Evolutionary conservation across 2,329 filamentous ascomycete genomes (phyloP).

Genomic region (Diplocarpon rosae): DNA sequence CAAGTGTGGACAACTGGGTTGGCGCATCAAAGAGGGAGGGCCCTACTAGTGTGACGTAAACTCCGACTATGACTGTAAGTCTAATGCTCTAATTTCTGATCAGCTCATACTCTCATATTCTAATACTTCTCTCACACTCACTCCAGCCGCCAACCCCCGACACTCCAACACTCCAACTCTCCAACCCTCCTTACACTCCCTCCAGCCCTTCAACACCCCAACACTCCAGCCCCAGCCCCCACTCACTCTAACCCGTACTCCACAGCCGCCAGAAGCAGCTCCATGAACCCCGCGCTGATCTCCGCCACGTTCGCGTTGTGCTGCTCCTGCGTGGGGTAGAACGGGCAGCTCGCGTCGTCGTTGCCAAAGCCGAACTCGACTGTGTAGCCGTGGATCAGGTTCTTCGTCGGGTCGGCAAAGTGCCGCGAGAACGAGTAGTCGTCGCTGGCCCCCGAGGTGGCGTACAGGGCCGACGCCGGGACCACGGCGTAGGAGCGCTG

Average conservation of each 20-base stretch:
- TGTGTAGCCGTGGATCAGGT: slow-evolving; percentile 33
- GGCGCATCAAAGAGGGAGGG: too few relatives aligned
- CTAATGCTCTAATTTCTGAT: too few relatives aligned
- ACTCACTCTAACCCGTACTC: slow-evolving; percentile 11
- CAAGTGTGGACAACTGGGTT: too few relatives aligned
- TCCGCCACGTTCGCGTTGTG: slow-evolving; percentile 36
- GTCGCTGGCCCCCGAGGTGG: slow-evolving; percentile 35
- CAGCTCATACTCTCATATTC: too few relatives aligned
- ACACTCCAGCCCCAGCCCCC: too few relatives aligned
- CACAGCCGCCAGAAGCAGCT: slow-evolving; percentile 29
- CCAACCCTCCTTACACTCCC: too few relatives aligned
- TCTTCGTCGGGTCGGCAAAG: slow-evolving; percentile 29
- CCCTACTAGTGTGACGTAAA: too few relatives aligned
- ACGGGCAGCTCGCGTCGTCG: slow-evolving; percentile 26
- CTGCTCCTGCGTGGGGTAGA: slow-evolving; percentile 35
- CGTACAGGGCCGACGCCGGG: slow-evolving; percentile 34
- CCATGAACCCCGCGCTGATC: slow-evolving; percentile 37
- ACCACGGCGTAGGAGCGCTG: slow-evolving; percentile 30
- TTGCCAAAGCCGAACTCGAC: slow-evolving; percentile 37
- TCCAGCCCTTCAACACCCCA: slow-evolving; percentile 9
- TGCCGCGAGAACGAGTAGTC: slow-evolving; percentile 38
- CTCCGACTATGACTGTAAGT: too few relatives aligned
- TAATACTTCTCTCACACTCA: too few relatives aligned
- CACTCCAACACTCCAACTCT: too few relatives aligned
- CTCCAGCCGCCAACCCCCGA: too few relatives aligned